A percentile compares a stretch with the other conserved stretches of the same genome.
Conservation (phyloP, 1,284 basidiomycete genomes). For the Coriolopsis trogii region DNA sequence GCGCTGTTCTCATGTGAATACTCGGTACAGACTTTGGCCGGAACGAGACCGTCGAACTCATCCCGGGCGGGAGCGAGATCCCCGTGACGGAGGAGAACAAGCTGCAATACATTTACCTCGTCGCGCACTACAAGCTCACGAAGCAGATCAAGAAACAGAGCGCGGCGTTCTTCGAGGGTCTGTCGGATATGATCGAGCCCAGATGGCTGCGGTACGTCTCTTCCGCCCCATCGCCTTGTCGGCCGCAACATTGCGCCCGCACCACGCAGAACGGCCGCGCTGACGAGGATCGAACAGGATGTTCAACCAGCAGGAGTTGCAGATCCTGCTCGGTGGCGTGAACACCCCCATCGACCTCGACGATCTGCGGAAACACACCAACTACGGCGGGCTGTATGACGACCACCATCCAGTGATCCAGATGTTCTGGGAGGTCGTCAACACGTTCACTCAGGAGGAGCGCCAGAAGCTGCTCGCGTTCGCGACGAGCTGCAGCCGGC, state of each 20-base stretch:
- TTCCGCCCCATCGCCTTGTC: not conserved
- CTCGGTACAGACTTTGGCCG: constrained; percentile 79
- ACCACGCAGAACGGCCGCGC: not conserved
- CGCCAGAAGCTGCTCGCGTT: constrained; percentile 78
- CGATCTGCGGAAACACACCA: constrained; percentile 75
- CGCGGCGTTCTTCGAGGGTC: constrained; percentile 82
- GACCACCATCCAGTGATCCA: constrained; percentile 71
- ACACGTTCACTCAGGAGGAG: constrained; percentile 75
- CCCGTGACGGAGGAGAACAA: constrained; percentile 91
- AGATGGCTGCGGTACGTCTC: constrained; percentile 82
- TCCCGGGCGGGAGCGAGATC: constrained; percentile 83
- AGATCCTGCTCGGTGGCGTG: constrained; percentile 83
- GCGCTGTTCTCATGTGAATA: not conserved
- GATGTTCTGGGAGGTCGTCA: constrained; percentile 81
- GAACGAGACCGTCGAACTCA: constrained; percentile 77
- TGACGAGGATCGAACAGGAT: constrained; percentile 53
- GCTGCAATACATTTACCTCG: constrained; percentile 88
- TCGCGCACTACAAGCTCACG: constrained; percentile 89
- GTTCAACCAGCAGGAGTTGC: constrained; percentile 94
- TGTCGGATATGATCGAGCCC: constrained; percentile 87
- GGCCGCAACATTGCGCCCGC: not conserved
- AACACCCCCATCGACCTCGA: constrained; percentile 82
- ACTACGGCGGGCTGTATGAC: constrained; percentile 79
- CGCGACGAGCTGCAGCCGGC: constrained; percentile 89
- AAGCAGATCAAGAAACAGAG: constrained; percentile 89